These are phyloP conservation scores for Erythrobasidium yunnanense DNA, from an alignment of 768 basidiomycete species.

Conservation along the genomic window DNA sequence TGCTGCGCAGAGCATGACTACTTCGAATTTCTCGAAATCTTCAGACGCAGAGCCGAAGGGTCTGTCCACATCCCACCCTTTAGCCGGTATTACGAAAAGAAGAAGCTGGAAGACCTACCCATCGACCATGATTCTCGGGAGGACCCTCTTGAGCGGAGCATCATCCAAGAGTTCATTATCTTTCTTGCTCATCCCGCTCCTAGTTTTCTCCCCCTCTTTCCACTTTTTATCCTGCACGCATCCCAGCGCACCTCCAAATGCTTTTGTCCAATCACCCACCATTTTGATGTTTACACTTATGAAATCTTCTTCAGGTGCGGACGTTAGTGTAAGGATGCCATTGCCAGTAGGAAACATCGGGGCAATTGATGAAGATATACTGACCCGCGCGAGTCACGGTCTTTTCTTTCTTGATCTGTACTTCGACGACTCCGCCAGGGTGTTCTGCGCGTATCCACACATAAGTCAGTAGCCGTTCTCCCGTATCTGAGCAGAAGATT, in stretches of 20 bases:
- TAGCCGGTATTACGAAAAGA: neutral
- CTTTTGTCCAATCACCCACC: constrained; percentile 81
- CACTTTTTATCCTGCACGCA: constrained; percentile 55
- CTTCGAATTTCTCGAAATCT: constrained; percentile 51
- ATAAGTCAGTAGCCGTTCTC: no score
- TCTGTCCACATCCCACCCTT: neutral
- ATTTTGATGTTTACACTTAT: constrained; percentile 82
- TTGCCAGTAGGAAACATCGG: constrained; percentile 85
- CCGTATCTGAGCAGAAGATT: neutral
- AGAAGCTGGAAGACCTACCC: constrained; percentile 43
- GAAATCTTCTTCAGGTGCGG: constrained; percentile 90
- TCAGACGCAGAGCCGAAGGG: neutral
- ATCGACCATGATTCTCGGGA: constrained; percentile 90
- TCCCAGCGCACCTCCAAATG: constrained; percentile 67
- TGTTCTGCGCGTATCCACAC: constrained; percentile 55
- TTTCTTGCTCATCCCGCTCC: constrained; percentile 44
- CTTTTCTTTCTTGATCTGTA: constrained; percentile 96
- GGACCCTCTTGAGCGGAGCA: constrained; percentile 57
- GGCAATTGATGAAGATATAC: constrained; percentile 85
- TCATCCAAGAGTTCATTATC: constrained; percentile 52
- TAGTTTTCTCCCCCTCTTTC: constrained; percentile 42
- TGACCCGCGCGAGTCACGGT: constrained; percentile 45
- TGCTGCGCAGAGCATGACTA: constrained; percentile 75
- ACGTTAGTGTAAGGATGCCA: constrained; percentile 89
- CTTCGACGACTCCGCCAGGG: constrained; percentile 82